Conservation (phyloP, 169 alveolate genomes). For the Plasmodium fragile region DNA sequence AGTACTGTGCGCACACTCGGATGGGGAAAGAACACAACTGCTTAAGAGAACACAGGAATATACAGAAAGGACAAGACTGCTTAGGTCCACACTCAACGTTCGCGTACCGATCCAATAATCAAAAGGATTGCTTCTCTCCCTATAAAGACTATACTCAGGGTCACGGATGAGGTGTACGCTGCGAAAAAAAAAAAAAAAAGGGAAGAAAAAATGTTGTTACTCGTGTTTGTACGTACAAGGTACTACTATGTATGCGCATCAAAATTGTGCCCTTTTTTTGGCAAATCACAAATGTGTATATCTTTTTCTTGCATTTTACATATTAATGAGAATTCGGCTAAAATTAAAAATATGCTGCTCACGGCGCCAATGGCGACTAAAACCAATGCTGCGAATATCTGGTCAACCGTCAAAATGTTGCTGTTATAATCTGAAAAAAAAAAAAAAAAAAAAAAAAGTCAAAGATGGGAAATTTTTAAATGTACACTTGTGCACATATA, state of each 20-base stretch:
- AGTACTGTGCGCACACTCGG: neutral
- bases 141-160: constrained; percentile 54
- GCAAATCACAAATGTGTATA: neutral
- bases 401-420: constrained; percentile 27
- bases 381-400: constrained; percentile 8
- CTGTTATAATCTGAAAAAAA: constrained; percentile 43
- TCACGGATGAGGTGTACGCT: constrained; percentile 65
- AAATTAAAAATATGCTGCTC: constrained; percentile 48
- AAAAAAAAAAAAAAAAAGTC: neutral
- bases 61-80: neutral
- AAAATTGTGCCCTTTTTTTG: neutral
- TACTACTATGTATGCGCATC: neutral
- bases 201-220: neutral
- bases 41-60: neutral
- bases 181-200: neutral
- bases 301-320: constrained; percentile 19
- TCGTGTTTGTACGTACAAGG: neutral
- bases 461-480: neutral
- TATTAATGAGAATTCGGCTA: constrained; percentile 53
- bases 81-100: neutral
- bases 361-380: constrained; percentile 41
- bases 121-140: constrained; percentile 71
- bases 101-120: constrained; percentile 55
- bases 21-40: neutral
- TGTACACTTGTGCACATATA: neutral